These are phyloP conservation scores for Heterobasidion irregulare DNA, from an alignment of 1,284 basidiomycete genomes.

Conservation along the genomic window DNA sequence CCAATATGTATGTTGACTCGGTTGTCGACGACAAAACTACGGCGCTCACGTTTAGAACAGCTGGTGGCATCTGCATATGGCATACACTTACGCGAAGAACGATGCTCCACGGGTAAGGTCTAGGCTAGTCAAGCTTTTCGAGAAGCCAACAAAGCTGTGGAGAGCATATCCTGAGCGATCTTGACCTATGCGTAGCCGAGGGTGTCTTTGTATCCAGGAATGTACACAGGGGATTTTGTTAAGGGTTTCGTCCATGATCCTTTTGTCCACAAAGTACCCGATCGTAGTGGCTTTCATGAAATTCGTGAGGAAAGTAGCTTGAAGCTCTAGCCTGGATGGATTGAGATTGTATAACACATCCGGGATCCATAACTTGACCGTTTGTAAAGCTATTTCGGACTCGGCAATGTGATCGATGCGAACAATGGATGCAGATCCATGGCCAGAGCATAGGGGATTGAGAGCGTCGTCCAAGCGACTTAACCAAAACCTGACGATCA, in stretches of 20 bases:
- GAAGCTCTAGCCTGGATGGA: not conserved
- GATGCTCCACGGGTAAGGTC: not conserved
- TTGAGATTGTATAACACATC: not conserved
- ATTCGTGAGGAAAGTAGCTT: not conserved
- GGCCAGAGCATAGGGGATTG: not conserved
- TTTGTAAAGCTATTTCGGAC: not conserved
- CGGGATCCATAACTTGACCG: not conserved
- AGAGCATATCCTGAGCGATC: not conserved
- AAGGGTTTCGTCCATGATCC: not conserved
- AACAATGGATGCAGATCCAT: not conserved
- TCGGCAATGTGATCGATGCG: not conserved
- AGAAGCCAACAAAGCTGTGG: not conserved
- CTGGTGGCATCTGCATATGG: too few relatives aligned
- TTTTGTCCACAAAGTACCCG: not conserved
- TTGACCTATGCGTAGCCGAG: not conserved
- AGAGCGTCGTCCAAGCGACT: not conserved
- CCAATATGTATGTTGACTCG: slow-evolving; percentile 5
- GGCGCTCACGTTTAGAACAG: not conserved
- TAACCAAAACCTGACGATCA: not conserved
- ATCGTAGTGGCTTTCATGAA: not conserved
- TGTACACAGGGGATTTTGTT: not conserved
- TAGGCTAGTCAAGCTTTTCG: not conserved
- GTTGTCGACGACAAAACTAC: not conserved
- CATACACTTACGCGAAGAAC: not conserved
- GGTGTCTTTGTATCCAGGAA: not conserved